phyloP scores from a whole-genome alignment of 345 rosid genomes.

The Citrus reticulata region DNA sequence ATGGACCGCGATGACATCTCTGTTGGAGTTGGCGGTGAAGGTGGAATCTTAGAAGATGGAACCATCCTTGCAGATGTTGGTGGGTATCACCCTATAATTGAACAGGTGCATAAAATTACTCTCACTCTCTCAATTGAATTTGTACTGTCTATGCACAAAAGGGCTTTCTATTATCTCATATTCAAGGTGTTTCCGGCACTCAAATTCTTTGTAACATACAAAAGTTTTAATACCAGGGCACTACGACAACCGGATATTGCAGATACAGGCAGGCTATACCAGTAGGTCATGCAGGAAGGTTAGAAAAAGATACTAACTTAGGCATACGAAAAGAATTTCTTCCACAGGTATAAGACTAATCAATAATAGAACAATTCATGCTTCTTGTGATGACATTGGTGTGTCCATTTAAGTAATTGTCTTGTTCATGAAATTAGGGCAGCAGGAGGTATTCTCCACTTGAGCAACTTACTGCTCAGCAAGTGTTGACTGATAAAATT shows the following conservation, averaged over 20 bases:
- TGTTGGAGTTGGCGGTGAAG: conserved; percentile 93
- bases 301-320: conserved; percentile 60
- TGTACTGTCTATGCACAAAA: neutral
- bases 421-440: conserved; percentile 48
- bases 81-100: conserved; percentile 89
- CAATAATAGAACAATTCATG: neutral
- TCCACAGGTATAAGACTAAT: conserved; percentile 53
- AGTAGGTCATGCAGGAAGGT: conserved; percentile 60
- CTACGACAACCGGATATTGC: conserved; percentile 65
- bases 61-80: conserved; percentile 72
- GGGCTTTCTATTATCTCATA: neutral
- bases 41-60: conserved; percentile 67
- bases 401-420: neutral
- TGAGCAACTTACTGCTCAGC: conserved; percentile 70
- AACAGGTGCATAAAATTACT: conserved; percentile 49
- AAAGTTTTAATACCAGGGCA: conserved; percentile 40
- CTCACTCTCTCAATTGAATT: neutral
- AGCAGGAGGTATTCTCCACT: conserved; percentile 72
- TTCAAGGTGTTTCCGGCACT: neutral
- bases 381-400: neutral
- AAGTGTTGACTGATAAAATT: conserved; percentile 62
- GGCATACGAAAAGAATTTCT: conserved; percentile 79
- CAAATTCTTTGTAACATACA: neutral
- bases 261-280: conserved; percentile 90
- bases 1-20: conserved; percentile 79